Percentiles rank a stretch among this genome's conserved stretches.
Conservation (phyloP, 768 basidiomycete species). For the Chiua virens region DNA sequence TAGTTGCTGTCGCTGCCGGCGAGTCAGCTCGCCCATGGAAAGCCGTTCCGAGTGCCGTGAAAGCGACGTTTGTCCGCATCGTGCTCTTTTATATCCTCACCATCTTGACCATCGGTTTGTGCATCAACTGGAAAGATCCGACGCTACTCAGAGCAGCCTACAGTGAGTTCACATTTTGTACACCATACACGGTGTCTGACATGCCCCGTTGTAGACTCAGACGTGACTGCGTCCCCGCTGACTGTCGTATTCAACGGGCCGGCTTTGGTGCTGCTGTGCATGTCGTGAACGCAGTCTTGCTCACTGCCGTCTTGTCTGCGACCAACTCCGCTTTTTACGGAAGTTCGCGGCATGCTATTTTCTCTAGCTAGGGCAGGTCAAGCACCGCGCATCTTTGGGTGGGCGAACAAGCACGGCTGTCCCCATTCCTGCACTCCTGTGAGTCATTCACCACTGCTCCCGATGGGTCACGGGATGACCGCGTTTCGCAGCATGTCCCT, state of each 20-base stretch:
- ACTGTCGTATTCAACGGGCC: constrained; percentile 62
- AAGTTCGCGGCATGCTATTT: constrained; percentile 57
- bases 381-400: constrained; percentile 64
- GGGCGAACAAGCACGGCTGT: constrained; percentile 65
- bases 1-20: constrained; percentile 72
- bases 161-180: constrained; percentile 30
- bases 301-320: constrained; percentile 65
- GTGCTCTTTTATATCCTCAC: constrained; percentile 64
- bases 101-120: constrained; percentile 63
- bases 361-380: constrained; percentile 64
- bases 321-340: constrained; percentile 67
- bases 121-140: constrained; percentile 60
- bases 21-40: constrained; percentile 65
- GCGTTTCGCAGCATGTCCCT: constrained; percentile 42
- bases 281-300: constrained; percentile 64
- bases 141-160: constrained; percentile 48
- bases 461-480: not conserved
- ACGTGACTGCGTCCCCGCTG: constrained; percentile 59
- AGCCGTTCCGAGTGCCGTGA: constrained; percentile 62
- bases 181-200: not conserved
- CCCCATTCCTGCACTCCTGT: constrained; percentile 56
- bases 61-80: constrained; percentile 67
- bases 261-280: constrained; percentile 62
- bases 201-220: constrained; percentile 34
- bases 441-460: constrained; percentile 29